phyloP scores from a whole-genome alignment of 768 basidiomycete genomes.

The Boletus huronensis region DNA sequence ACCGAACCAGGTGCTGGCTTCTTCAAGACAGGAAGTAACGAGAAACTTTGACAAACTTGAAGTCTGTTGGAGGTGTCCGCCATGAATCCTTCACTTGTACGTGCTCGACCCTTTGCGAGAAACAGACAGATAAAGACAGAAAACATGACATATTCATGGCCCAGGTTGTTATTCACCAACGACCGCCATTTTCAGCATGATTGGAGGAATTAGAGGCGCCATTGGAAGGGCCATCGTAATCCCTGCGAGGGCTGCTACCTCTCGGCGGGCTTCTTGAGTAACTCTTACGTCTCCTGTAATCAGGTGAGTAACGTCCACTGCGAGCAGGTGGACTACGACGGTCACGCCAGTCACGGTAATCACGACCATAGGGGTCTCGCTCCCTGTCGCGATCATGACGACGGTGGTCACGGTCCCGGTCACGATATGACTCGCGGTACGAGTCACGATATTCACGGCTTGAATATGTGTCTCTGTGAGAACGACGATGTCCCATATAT shows the following conservation, averaged over 20 bases:
- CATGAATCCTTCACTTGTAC: constrained; percentile 42
- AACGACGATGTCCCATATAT: constrained; percentile 90
- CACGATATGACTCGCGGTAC: constrained; percentile 43
- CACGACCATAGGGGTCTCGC: constrained; percentile 64
- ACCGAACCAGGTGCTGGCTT: constrained; percentile 48
- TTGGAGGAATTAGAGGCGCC: constrained; percentile 35
- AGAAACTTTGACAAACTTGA: constrained; percentile 52
- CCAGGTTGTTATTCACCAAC: constrained; percentile 51
- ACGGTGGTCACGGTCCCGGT: constrained; percentile 44
- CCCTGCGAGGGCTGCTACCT: constrained; percentile 57
- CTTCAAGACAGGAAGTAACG: constrained; percentile 48
- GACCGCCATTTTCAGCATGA: constrained; percentile 43
- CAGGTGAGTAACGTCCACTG: constrained; percentile 70
- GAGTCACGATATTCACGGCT: constrained; percentile 45
- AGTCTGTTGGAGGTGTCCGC: constrained; percentile 34
- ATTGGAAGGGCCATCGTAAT: constrained; percentile 44
- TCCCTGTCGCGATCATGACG: constrained; percentile 46
- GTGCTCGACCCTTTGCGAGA: constrained; percentile 41
- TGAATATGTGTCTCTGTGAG: constrained; percentile 43
- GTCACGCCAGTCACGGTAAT: constrained; percentile 75
- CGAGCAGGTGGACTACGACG: constrained; percentile 71
- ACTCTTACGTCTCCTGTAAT: constrained; percentile 70
- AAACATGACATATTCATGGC: constrained; percentile 24
- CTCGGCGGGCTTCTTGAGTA: constrained; percentile 79
- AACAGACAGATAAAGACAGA: constrained; percentile 27